A percentile compares a stretch with the other conserved stretches of the same genome.
Evolutionary conservation across 2,329 filamentous ascomycete species (phyloP).

Genomic region (Scedosporium minutisporum): DNA sequence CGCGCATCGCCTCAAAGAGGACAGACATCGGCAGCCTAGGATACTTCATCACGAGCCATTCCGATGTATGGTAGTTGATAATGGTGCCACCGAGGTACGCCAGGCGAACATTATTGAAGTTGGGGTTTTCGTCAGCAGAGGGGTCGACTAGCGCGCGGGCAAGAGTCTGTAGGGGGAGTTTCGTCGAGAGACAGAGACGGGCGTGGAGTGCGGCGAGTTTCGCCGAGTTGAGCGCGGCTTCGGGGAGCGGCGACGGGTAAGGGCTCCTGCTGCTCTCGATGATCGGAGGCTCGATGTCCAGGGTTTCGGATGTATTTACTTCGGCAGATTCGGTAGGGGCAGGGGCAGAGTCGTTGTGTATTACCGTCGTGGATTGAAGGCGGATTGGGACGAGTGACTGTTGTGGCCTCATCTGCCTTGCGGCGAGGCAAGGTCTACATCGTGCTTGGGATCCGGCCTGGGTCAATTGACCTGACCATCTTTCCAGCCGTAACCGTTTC

Average conservation of each 20-base stretch:
- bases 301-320: slow-evolving; percentile 11
- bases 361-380: slow-evolving; percentile 23
- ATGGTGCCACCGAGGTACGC: slow-evolving; percentile 73
- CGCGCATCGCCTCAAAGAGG: slow-evolving; percentile 75
- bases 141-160: slow-evolving; percentile 77
- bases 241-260: slow-evolving; percentile 63
- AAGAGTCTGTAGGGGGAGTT: slow-evolving; percentile 76
- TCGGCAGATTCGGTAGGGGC: slow-evolving; percentile 13
- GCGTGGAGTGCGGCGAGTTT: slow-evolving; percentile 91
- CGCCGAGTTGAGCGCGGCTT: slow-evolving; percentile 60
- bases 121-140: slow-evolving; percentile 68
- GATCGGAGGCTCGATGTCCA: slow-evolving; percentile 6
- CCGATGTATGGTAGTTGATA: slow-evolving; percentile 79
- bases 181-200: slow-evolving; percentile 70
- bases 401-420: slow-evolving; percentile 2
- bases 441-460: slow-evolving; percentile 1
- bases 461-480: slow-evolving; percentile 10
- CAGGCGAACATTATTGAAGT: slow-evolving; percentile 84
- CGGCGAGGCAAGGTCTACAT: slow-evolving; percentile 5
- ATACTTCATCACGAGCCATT: slow-evolving; percentile 80
- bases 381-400: slow-evolving; percentile 11
- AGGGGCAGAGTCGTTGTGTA: slow-evolving; percentile 12
- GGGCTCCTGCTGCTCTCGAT: slow-evolving; percentile 15
- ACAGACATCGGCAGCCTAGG: slow-evolving; percentile 86
- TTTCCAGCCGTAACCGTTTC: slow-evolving; percentile 11